Conservation (phyloP, 805 yeast genomes). For the Peterozyma xylosa region DNA sequence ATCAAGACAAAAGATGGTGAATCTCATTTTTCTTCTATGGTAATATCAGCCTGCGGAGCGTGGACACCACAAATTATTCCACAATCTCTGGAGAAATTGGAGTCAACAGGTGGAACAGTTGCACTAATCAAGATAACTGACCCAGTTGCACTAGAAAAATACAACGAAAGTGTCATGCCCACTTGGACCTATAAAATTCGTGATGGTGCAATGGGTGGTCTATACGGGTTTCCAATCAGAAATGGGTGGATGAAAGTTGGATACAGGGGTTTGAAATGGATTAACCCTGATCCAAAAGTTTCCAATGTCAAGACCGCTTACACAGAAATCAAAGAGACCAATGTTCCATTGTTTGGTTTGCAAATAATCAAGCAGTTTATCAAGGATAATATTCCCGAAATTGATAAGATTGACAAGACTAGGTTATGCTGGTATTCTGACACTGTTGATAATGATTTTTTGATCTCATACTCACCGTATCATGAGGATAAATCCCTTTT, state of each 20-base stretch:
- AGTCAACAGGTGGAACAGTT: constrained; percentile 30
- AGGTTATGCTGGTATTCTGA: constrained; percentile 24
- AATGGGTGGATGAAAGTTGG: constrained; percentile 28
- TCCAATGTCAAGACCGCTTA: constrained; percentile 24
- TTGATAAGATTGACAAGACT: constrained; percentile 15
- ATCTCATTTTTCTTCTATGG: constrained; percentile 12
- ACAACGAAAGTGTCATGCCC: constrained; percentile 25
- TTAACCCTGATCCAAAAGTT: constrained; percentile 19
- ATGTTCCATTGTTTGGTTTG: constrained; percentile 19
- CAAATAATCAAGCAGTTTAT: constrained; percentile 19
- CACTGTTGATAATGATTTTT: constrained; percentile 23
- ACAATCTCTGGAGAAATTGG: constrained; percentile 24
- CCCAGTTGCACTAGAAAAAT: constrained; percentile 24
- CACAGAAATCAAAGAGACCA: constrained; percentile 16
- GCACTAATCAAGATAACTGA: constrained; percentile 26
- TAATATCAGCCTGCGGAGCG: constrained; percentile 15
- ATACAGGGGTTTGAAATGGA: constrained; percentile 26
- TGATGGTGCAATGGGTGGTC: constrained; percentile 18
- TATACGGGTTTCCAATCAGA: constrained; percentile 26
- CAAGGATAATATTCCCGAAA: constrained; percentile 19
- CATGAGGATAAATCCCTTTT: constrained; percentile 4
- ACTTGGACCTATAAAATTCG: constrained; percentile 21
- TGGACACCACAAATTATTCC: constrained; percentile 15
- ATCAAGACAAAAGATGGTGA: constrained; percentile 18
- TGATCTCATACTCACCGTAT: constrained; percentile 7